Evolutionary conservation across 176 grass and related monocot genomes (phyloP).

Genomic region (Luzula sylvatica): DNA sequence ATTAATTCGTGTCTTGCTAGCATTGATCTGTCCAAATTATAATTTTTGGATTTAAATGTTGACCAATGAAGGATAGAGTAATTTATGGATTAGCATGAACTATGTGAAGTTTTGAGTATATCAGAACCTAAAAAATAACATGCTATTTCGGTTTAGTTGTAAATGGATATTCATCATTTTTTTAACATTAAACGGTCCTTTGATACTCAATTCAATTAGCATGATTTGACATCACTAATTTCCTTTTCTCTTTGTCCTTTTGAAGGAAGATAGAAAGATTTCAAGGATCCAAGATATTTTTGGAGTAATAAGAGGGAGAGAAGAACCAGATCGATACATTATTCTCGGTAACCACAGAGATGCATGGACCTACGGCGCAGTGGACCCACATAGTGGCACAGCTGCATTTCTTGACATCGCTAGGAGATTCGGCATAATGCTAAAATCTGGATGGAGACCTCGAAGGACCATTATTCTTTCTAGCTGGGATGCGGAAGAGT

Average conservation of each 20-base stretch:
- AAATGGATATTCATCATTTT: too few species aligned
- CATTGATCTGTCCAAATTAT: too few species aligned
- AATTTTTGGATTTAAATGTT: too few species aligned
- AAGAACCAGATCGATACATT: constrained; percentile 83
- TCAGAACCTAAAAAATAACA: too few species aligned
- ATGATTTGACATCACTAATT: constrained; percentile 1
- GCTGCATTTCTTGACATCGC: constrained; percentile 76
- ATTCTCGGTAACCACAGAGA: constrained; percentile 98
- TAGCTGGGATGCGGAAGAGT: constrained; percentile 97
- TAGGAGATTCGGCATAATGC: constrained; percentile 58
- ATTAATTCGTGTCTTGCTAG: too few species aligned
- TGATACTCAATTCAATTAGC: constrained; percentile 11
- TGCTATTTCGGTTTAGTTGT: too few species aligned
- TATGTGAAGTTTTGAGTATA: too few species aligned
- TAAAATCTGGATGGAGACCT: constrained; percentile 75
- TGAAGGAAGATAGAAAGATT: constrained; percentile 69
- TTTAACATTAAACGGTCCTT: too few species aligned
- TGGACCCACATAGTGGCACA: constrained; percentile 92
- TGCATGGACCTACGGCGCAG: constrained; percentile 96
- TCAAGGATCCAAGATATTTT: constrained; percentile 55
- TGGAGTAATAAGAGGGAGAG: constrained; percentile 44
- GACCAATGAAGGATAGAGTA: too few species aligned
- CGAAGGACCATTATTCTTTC: constrained; percentile 79
- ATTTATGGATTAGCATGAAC: too few species aligned
- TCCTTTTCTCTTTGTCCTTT: constrained; percentile 23